phyloP scores from a whole-genome alignment of 345 rosid species.

The Turnera subulata region DNA sequence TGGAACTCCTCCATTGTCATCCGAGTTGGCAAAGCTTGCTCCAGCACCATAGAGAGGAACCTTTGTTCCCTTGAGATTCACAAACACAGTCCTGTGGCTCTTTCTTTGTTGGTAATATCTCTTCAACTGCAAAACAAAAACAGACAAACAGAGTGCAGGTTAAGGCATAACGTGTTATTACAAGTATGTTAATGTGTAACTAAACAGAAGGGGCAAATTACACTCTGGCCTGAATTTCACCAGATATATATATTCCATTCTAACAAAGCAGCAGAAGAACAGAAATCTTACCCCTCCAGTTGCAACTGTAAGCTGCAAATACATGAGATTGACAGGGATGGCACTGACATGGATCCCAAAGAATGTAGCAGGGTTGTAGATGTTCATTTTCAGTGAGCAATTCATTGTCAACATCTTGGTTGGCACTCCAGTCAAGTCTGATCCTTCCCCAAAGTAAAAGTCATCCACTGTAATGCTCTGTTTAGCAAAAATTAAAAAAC shows the following conservation, averaged over 20 bases:
- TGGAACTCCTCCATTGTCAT: constrained; percentile 3
- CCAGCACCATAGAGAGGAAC: constrained; percentile 22
- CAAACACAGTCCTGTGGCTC: constrained; percentile 14
- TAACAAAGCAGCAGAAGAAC: no score
- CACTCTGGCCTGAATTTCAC: no score
- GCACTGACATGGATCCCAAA: constrained; percentile 23
- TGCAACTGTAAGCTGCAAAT: constrained; percentile 15
- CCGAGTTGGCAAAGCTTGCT: constrained; percentile 4
- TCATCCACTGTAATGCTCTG: constrained; percentile 22
- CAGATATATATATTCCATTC: no score
- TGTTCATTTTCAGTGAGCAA: constrained; percentile 18
- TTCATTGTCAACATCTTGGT: constrained; percentile 16
- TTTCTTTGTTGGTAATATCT: constrained; percentile 19
- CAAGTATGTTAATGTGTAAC: no score
- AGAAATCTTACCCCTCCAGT: constrained; percentile 17
- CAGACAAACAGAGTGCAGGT: not conserved
- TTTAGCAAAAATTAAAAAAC: not conserved
- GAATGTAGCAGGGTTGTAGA: constrained; percentile 15
- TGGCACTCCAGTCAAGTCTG: constrained; percentile 23
- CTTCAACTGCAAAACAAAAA: constrained; percentile 15
- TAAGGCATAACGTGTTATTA: not conserved
- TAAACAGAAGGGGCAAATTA: no score
- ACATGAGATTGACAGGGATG: constrained; percentile 15
- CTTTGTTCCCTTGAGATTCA: constrained; percentile 10
- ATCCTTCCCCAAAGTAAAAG: constrained; percentile 18